These are phyloP conservation scores for Aurantiochytrium sp. DNA, from an alignment of 108 stramenopile species.

Conservation along the genomic window DNA sequence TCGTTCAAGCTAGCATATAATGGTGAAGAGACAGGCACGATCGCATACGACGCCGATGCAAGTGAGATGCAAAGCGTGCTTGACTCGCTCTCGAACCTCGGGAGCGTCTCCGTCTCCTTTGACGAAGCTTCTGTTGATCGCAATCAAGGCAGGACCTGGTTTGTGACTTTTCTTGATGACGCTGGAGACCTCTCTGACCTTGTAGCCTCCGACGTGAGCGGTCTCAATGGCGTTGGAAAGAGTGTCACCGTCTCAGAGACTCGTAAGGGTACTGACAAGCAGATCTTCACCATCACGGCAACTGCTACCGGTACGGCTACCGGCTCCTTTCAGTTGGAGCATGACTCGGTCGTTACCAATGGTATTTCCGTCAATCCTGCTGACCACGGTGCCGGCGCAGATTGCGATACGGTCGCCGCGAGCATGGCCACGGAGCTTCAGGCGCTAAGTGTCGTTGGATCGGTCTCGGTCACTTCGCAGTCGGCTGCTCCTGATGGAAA, in stretches of 20 bases:
- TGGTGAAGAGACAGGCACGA: constrained; percentile 18
- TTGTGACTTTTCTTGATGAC: constrained; percentile 52
- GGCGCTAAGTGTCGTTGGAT: constrained; percentile 55
- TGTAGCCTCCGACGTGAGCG: constrained; percentile 22
- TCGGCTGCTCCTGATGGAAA: constrained; percentile 25
- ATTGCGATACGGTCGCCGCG: constrained; percentile 31
- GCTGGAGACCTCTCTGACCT: constrained; percentile 44
- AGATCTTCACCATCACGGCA: constrained; percentile 49
- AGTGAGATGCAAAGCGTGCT: constrained; percentile 48
- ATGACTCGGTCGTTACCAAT: constrained; percentile 30
- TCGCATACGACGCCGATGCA: constrained; percentile 55
- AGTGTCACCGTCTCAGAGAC: constrained; percentile 47
- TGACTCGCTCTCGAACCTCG: constrained; percentile 45
- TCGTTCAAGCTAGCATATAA: constrained; percentile 25
- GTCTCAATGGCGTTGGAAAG: constrained; percentile 38
- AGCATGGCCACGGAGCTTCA: constrained; percentile 66
- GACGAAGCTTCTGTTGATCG: constrained; percentile 28
- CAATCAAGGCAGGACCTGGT: constrained; percentile 63
- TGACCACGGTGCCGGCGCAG: neutral
- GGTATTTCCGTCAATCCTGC: constrained; percentile 35
- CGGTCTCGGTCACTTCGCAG: constrained; percentile 50
- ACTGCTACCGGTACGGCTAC: constrained; percentile 22
- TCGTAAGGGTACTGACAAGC: constrained; percentile 58
- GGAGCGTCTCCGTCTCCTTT: constrained; percentile 31
- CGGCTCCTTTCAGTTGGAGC: constrained; percentile 25